Evolutionary conservation across 345 rosid species (phyloP), one percentile per base, ranked within the genome.

Genomic region (Iberis pinnata): DNA sequence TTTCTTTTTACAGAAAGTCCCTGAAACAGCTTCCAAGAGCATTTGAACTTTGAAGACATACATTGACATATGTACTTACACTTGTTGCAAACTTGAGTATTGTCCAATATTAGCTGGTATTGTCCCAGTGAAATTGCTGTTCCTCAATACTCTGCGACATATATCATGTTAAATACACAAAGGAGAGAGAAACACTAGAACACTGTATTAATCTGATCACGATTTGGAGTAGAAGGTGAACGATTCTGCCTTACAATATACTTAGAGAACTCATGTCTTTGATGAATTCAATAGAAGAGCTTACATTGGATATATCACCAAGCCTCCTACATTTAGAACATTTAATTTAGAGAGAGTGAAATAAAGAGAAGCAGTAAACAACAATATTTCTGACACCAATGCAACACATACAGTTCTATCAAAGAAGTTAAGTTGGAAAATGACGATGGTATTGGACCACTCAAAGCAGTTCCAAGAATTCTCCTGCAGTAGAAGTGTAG

Each of bases 401-500:
- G 29, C 27, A 66, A 45, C 59, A 77, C 94, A 78, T 67, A 85
- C 89, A 80, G 60, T 39, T 67, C 76, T 71, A 60, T 63, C 71
- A 82, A 37, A 49, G 74, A 58, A 58, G 70, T 70, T 32, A 82
- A 60, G 58, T 64, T 85, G 48, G 81, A 60, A 46, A 85, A 75
- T 43, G 79, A 59, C n/a, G 77, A 70, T 5, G 89, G 89, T 31
- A 82, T 77, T 5, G 89, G 74, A 58, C 89, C 86, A 16, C 49
- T 64, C 29, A 82, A 65, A 53, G 78, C 65, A 51, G 81, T 82
- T 11, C 89, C 89, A 16, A 69, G 22, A 63, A 82, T 64, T 72
- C 76, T 73, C 73, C 85, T 79, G 53, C 64, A 68, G 41, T 15
- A 60, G 57, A 64, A 36, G 61, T 65, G 41, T 15, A 60, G 57